Evolutionary conservation across 23 red algal species (phyloP).

Genomic region (Gracilaria vermiculophylla): DNA sequence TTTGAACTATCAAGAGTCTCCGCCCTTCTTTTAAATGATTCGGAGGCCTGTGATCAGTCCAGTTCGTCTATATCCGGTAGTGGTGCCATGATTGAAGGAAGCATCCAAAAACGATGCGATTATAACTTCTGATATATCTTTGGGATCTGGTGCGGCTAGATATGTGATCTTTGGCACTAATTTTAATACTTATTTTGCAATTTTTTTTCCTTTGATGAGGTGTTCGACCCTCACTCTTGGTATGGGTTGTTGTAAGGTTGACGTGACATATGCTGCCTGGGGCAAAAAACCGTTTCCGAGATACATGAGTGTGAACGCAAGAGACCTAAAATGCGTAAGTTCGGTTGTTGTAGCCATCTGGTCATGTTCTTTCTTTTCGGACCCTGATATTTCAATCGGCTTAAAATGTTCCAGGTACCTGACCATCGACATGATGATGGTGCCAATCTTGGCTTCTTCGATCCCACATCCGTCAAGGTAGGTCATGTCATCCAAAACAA

Average conservation of each 20-base stretch:
- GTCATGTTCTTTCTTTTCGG: background rate
- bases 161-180: background rate
- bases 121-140: background rate
- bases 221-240: background rate
- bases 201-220: background rate
- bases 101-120: background rate
- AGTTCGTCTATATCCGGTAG: background rate
- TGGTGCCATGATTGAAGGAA: background rate
- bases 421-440: slow-evolving; percentile 2
- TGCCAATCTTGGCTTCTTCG: background rate
- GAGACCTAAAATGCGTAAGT: background rate
- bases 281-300: background rate
- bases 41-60: background rate
- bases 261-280: background rate
- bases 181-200: background rate
- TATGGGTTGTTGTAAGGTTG: background rate
- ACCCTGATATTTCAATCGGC: background rate
- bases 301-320: slow-evolving; percentile 3
- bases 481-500: background rate
- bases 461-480: slow-evolving; percentile 26
- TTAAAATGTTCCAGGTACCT: slow-evolving; percentile 5
- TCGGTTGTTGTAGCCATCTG: background rate
- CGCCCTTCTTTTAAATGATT: background rate
- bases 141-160: background rate
- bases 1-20: background rate